Base-by-base conservation (phyloP, 176 grass and related monocot species). In the Carex parvula region DNA sequence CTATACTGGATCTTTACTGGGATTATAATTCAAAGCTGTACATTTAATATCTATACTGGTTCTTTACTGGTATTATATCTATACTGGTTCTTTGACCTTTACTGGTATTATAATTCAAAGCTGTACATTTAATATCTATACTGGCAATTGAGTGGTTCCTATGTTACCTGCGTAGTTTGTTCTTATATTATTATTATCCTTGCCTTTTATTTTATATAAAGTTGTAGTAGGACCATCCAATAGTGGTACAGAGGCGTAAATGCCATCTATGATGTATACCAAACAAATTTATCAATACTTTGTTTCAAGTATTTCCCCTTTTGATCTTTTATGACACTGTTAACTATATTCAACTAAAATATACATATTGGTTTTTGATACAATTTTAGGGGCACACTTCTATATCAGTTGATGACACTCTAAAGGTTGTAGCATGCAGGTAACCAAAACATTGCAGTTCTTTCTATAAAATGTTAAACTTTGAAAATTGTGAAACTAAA, bases 401-500 rank as follows among this genome's bases (percentile, higher is more conserved):
- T 41, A 94, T 99, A 83, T 95, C 91, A 41, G 96, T 99, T 20
- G 96, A 95, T 39, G 93, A 99, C 75, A 99, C 91, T 11, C 85
- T 99, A 79, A 99, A 99, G 85, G 90, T 95, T 79, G 96, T 95
- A 26, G 85, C 93, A 22, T 99, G 93, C 93, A 99, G 93, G 96
- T 99, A 90, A 86, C 35, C 5, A 24, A 50, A 16, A 54, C 16
- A 15, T 30, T 15, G 1, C 21, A 54, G 32, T 55, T 11, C 22
- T 32, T 11, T 55, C 21, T 76, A 26, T 54, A 14, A 13, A 29
- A 8, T 55, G 4, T 30, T 76, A 15, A 29, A 21, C 12, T 29
- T 55, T 54, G 11, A 76, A 11, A 55, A 14, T 52, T 3, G 1
- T 75, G 10, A 50, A 66, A 85, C 0, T 67, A 50, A 14, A 29